Evolutionary conservation across 1,284 basidiomycete genomes (phyloP).

Genomic region (Rhizoctonia solani): DNA sequence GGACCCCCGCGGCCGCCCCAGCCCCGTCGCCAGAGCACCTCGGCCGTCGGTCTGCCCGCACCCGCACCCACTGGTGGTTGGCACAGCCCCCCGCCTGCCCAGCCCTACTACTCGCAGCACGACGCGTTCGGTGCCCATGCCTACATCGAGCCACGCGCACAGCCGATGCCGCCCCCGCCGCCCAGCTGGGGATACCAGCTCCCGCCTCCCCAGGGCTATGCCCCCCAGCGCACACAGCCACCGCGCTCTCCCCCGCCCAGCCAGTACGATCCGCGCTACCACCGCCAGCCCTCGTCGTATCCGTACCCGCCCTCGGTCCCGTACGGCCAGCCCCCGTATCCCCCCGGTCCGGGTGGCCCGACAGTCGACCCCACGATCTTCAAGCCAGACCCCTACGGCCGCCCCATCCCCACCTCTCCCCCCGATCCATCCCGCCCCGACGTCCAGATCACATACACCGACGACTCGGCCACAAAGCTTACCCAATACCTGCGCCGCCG

Average conservation of each 20-base stretch:
- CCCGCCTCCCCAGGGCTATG: conserved; percentile 14
- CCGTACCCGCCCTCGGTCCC: neutral
- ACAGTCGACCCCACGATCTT: conserved; percentile 34
- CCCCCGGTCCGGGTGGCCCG: conserved; percentile 23
- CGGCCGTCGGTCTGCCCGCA: conserved; percentile 10
- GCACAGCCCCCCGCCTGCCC: neutral
- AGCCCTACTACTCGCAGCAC: conserved; percentile 1
- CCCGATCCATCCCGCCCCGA: conserved; percentile 41
- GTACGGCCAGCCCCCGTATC: conserved; percentile 11
- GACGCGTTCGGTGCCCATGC: too few species aligned
- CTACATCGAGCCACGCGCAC: neutral
- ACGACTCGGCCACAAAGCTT: conserved; percentile 83
- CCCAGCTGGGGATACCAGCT: conserved; percentile 26
- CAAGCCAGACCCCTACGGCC: conserved; percentile 29
- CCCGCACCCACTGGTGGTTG: neutral
- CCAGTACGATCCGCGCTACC: conserved; percentile 12
- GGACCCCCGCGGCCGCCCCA: neutral
- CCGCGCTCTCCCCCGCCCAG: conserved; percentile 12
- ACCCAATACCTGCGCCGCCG: conserved; percentile 81
- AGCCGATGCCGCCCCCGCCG: conserved; percentile 16
- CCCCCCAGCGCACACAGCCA: neutral
- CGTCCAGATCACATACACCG: conserved; percentile 78
- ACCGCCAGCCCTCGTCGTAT: conserved; percentile 1
- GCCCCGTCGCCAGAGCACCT: conserved; percentile 20
- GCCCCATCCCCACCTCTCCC: conserved; percentile 17